phyloP scores from a whole-genome alignment of 495 filamentous ascomycete species.

The Pseudoneurospora amorphoporcata region DNA sequence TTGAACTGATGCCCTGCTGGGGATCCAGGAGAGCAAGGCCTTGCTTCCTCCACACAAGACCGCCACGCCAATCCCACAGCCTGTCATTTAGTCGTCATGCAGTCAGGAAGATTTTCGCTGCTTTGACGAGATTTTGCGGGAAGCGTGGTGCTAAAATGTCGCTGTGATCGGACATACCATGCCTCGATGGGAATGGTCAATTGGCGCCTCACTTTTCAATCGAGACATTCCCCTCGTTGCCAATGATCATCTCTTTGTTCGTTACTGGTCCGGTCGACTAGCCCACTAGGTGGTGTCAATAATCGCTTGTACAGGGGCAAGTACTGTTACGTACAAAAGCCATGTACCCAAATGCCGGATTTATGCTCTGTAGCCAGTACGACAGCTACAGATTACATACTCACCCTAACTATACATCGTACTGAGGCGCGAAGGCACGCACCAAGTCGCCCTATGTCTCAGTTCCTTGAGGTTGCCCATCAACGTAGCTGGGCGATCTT shows the following conservation, averaged over 20 bases:
- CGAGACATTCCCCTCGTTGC: not conserved
- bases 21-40: not conserved
- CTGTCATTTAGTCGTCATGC: not conserved
- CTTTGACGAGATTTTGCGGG: not conserved
- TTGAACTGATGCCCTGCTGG: not conserved
- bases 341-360: not conserved
- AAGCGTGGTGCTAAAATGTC: not conserved
- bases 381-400: not conserved
- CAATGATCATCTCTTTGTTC: not conserved
- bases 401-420: not conserved
- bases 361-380: not conserved
- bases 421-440: not conserved
- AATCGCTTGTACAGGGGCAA: too few species aligned
- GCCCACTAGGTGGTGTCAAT: not conserved
- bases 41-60: not conserved
- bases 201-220: not conserved
- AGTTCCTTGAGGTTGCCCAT: not conserved
- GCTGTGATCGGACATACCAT: not conserved
- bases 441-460: not conserved
- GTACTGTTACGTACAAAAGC: not conserved
- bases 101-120: not conserved
- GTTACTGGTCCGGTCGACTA: not conserved
- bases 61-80: not conserved
- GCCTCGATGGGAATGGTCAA: not conserved
- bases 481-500: not conserved